Base-by-base conservation (phyloP, 768 basidiomycete species). In the Pleurotus tuber-regium region DNA sequence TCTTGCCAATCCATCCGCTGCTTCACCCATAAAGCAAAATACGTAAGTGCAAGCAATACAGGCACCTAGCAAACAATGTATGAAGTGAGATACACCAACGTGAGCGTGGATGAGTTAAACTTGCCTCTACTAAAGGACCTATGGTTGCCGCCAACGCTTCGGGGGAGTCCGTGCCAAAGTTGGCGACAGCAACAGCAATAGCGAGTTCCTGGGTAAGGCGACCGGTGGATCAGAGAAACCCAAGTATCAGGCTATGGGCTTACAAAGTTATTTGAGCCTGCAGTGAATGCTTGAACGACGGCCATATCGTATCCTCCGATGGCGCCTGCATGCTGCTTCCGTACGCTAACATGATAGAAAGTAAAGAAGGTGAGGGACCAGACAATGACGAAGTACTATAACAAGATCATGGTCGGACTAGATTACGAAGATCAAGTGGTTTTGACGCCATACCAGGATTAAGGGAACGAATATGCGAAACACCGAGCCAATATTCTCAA, bases 111-210 rank as follows among this genome's bases (percentile, higher is more conserved):
- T 4, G 14, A 21, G 23, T 42, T 16, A 0, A 14, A 42, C 16
- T 8, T 0, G 93, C 91, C 61, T 89, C 85, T 0, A 87, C 81
- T n/a, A 89, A 69, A 0, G 85, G 86, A 0, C 87, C 87, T 18
- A 88, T 84, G 0, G 89, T 91, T 0, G 89, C 88, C 0, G 90
- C 90, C 1, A 93, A 72, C 0, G 87, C 89, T 66, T 93, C 84
- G 50, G 86, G 82, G 0, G 87, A 89, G 4, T 82, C 75, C 4
- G 87, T 81, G 2, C 92, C 90, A 65, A 84, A 93, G 0, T 86
- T 80, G 0, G 87, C 84, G 35, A 91, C 85, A 2, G 84, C 77
- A 1, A 92, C 84, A 0, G 92, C 90, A 48, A 93, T 93, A 0
- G 91, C 89, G 0, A 92, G 75, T 69, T 92, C 89, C 78, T 87